Evolutionary conservation across 345 rosid genomes (phyloP).

Genomic region (Lepidium aucheri): DNA sequence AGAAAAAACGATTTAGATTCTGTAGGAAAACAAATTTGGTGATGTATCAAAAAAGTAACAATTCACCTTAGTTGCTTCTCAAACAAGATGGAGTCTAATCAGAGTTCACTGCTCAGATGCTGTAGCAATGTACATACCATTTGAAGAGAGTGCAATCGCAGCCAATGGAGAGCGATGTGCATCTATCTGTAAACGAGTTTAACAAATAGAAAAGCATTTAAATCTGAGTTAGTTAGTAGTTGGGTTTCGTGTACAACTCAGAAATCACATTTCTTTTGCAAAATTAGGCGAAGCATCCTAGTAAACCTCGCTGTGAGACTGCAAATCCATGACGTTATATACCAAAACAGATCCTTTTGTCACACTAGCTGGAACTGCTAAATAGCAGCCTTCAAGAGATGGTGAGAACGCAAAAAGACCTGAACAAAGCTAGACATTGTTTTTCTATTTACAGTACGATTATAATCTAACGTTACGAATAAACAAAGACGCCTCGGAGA

Average conservation of each 20-base stretch:
- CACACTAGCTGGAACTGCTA: constrained; percentile 86
- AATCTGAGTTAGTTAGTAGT: not conserved
- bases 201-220: not conserved
- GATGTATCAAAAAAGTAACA: not conserved
- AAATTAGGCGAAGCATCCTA: not conserved
- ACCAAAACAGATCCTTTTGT: constrained; percentile 73
- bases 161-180: constrained; percentile 85
- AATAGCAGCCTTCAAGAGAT: constrained; percentile 69
- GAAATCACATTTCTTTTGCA: not conserved
- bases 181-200: constrained; percentile 54
- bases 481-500: constrained; percentile 80
- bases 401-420: constrained; percentile 92
- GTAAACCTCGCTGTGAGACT: constrained; percentile 74
- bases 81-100: constrained; percentile 74
- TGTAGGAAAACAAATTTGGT: not conserved
- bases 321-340: constrained; percentile 76
- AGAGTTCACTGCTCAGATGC: constrained; percentile 95
- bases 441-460: not conserved
- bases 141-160: constrained; percentile 65
- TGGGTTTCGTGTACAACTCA: not conserved
- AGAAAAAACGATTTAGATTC: constrained; percentile 1
- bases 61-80: constrained; percentile 79
- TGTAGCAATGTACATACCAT: constrained; percentile 83
- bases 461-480: no score
- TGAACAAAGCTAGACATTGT: constrained; percentile 14